These are phyloP conservation scores for Heliamphora exappendiculata DNA, from an alignment of 148 eudicot genomes.

Conservation along the genomic window DNA sequence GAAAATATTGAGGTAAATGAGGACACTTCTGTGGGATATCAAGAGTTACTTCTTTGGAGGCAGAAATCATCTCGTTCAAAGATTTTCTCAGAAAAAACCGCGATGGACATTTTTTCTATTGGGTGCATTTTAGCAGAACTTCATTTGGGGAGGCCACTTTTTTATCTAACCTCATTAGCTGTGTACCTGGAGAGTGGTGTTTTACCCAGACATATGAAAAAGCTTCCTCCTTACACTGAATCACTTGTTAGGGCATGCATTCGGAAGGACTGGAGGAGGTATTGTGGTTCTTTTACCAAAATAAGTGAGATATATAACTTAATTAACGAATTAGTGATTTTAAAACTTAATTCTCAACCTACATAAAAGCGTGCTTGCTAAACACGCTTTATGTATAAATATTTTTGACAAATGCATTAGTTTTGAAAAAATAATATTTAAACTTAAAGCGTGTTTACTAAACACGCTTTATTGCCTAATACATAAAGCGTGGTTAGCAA, in stretches of 20 bases:
- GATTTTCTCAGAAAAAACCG: slow-evolving; percentile 34
- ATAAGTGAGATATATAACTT: too few relatives aligned
- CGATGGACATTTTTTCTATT: slow-evolving; percentile 72
- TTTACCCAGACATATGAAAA: slow-evolving; percentile 47
- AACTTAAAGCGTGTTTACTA: too few relatives aligned
- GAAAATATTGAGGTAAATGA: slow-evolving; percentile 67
- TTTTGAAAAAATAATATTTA: too few relatives aligned
- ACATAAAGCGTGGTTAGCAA: too few relatives aligned
- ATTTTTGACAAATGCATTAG: too few relatives aligned
- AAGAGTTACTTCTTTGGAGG: slow-evolving; percentile 71
- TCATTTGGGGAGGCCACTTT: slow-evolving; percentile 74
- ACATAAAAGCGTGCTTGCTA: too few relatives aligned
- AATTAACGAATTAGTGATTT: too few relatives aligned
- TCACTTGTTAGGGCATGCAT: slow-evolving; percentile 78
- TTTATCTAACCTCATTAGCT: slow-evolving; percentile 54
- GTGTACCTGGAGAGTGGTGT: slow-evolving; percentile 44
- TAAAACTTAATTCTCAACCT: too few relatives aligned
- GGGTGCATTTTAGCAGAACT: slow-evolving; percentile 95
- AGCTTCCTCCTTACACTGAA: slow-evolving; percentile 62
- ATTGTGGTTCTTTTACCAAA: too few relatives aligned
- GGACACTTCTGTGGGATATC: slow-evolving; percentile 53
- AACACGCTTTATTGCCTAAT: too few relatives aligned
- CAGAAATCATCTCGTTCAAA: slow-evolving; percentile 35
- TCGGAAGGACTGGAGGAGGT: slow-evolving; percentile 76
- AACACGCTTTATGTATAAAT: too few relatives aligned